A percentile compares a stretch with the other conserved stretches of the same genome.
Conservation (phyloP, 2,329 filamentous ascomycete genomes). For the Ophiostoma sp. region DNA sequence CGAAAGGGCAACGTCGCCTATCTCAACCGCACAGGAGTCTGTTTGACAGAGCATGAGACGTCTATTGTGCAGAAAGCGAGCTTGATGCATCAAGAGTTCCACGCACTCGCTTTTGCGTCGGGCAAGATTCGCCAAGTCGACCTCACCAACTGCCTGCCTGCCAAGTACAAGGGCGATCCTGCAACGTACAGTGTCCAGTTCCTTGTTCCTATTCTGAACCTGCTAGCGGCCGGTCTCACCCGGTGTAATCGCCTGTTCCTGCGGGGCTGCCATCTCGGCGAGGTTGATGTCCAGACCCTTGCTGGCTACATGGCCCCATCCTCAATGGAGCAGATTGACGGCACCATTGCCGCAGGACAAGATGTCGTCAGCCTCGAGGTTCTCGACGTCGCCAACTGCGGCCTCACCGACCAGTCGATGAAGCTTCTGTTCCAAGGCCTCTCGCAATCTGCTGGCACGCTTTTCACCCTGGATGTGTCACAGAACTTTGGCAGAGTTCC, state of each 20-base stretch:
- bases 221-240: conserved; percentile 41
- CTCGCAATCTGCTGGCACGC: conserved; percentile 33
- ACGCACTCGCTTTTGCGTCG: conserved; percentile 51
- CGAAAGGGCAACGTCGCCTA: conserved; percentile 46
- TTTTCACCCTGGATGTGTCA: conserved; percentile 49
- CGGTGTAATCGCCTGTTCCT: conserved; percentile 50
- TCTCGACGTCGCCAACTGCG: conserved; percentile 48
- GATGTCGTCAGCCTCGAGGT: conserved; percentile 40
- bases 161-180: conserved; percentile 13
- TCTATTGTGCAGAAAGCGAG: conserved; percentile 46
- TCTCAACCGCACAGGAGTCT: conserved; percentile 48
- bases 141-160: conserved; percentile 40
- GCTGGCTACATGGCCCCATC: conserved; percentile 26
- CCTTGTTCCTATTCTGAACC: conserved; percentile 40
- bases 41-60: conserved; percentile 45
- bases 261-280: conserved; percentile 46
- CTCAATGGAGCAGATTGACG: conserved; percentile 9
- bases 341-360: conserved; percentile 4
- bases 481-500: conserved; percentile 49
- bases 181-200: conserved; percentile 30
- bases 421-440: conserved; percentile 46
- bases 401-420: conserved; percentile 46
- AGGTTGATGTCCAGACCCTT: conserved; percentile 46
- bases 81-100: conserved; percentile 52
- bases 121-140: conserved; percentile 53